Evolutionary conservation across 768 basidiomycete species (phyloP), one percentile per base, ranked within the genome.

Genomic region (Mycena crocata): DNA sequence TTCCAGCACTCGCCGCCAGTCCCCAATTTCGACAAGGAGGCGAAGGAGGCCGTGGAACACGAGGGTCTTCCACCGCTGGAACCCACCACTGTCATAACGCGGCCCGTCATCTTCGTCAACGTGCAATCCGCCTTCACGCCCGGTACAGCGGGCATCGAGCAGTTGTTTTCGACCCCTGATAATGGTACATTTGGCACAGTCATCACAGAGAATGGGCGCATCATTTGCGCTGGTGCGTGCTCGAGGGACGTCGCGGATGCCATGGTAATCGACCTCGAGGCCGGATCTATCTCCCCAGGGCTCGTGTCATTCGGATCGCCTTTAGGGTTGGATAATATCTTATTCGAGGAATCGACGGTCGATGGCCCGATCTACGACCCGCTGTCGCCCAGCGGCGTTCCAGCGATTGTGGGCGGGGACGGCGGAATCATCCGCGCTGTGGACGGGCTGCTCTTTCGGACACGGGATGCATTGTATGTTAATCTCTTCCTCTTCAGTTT

Each of bases 41-140:
- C 89, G 4, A 76, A 79, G 35, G 84, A 87, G 35, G 86, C 90
- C 1, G 71, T 94, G 42, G 67, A 83, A 39, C 88, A 88, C 65
- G 89, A 94, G 30, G 94, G 94, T 24, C 84, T 95, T 57, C 92
- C 93, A 7, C 92, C 93, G 17, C 81, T 96, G 14, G 75, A 77
- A 12, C 83, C 87, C 0, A 80, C 74, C 46, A 80, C 80, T 64
- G 65, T 23, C 70, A 21, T 67, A 75, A 26, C 73, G 72, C 12
- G 72, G 72, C 30, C 80, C 37, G 81, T 90, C 37, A 75, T 87
- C 26, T 94, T 95, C 74, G 81, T 77, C 30, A 94, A 93, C 72
- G 91, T 95, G 40, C 79, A 78, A 14, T 78, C 79, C 8, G 73
- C 91, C 40, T 86, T 82, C 57, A 70, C 74, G 5, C 71, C 74